A percentile compares a stretch with the other conserved stretches of the same genome.
Conservation (phyloP, 306 rosid species). For the Gynostemma pentaphyllum region DNA sequence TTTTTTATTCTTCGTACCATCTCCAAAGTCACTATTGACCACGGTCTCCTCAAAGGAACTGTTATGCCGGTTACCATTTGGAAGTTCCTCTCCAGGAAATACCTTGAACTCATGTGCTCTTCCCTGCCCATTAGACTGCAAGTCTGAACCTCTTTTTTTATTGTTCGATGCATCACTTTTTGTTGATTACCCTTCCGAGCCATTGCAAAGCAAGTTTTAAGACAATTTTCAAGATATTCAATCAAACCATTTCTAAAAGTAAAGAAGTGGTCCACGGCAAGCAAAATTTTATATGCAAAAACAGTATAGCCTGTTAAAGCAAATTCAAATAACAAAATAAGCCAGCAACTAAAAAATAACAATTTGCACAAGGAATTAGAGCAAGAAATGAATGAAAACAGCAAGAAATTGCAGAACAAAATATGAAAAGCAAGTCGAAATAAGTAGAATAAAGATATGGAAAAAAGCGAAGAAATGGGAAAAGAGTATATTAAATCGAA, state of each 20-base stretch:
- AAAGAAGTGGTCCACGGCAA: background rate
- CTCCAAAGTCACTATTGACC: conserved; percentile 24
- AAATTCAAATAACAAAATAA: background rate
- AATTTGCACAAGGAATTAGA: background rate
- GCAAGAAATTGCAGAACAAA: background rate
- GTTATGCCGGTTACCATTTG: conserved; percentile 24
- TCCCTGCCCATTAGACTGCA: conserved; percentile 35
- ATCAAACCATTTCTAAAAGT: conserved; percentile 16
- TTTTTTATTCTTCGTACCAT: conserved; percentile 24
- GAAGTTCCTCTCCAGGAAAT: conserved; percentile 49
- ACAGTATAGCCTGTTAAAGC: background rate
- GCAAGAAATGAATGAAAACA: background rate
- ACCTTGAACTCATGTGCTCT: conserved; percentile 42
- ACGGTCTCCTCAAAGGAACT: conserved; percentile 22
- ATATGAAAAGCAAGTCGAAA: background rate
- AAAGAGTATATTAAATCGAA: too few relatives aligned
- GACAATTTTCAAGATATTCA: conserved; percentile 12
- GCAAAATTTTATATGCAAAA: background rate
- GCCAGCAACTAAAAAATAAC: background rate
- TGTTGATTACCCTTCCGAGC: conserved; percentile 92
- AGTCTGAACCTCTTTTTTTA: conserved; percentile 31
- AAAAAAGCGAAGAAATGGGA: too few relatives aligned
- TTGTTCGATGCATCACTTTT: conserved; percentile 50
- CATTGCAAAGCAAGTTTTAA: conserved; percentile 28
- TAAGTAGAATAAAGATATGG: background rate